phyloP scores from a whole-genome alignment of 441 rosid species.

The Monsonia emarginata region DNA sequence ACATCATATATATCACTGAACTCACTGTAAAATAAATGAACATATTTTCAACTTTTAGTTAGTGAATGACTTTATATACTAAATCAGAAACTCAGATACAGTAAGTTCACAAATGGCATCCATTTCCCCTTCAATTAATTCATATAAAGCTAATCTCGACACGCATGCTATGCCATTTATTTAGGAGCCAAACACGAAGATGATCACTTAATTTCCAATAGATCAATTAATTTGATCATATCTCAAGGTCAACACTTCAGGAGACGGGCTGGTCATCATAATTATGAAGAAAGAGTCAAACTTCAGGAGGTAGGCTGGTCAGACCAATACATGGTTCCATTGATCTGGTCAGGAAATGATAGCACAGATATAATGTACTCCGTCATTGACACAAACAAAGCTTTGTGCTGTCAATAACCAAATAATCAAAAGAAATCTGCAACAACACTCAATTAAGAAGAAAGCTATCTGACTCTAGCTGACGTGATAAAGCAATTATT shows the following conservation, averaged over 20 bases:
- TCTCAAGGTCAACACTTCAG: neutral
- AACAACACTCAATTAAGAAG: no score
- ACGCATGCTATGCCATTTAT: neutral
- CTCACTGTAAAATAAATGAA: constrained; percentile 35
- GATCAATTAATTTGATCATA: neutral
- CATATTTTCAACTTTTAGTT: neutral
- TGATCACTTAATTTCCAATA: neutral
- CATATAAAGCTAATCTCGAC: neutral
- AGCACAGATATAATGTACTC: no score
- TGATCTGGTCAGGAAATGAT: no score
- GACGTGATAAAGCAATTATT: no score
- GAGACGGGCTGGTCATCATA: no score
- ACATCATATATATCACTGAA: constrained; percentile 76
- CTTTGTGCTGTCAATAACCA: no score
- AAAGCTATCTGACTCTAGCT: no score
- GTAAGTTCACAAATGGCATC: neutral
- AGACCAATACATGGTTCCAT: no score
- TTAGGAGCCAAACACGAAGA: neutral
- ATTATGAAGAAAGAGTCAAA: neutral
- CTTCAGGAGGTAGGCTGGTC: no score
- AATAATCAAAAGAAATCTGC: no score
- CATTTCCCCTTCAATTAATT: neutral
- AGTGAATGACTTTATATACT: neutral
- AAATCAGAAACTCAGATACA: constrained; percentile 5
- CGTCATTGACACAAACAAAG: no score